Conservation (phyloP, 129 eudicot genomes). For the Lactuca sativa region DNA sequence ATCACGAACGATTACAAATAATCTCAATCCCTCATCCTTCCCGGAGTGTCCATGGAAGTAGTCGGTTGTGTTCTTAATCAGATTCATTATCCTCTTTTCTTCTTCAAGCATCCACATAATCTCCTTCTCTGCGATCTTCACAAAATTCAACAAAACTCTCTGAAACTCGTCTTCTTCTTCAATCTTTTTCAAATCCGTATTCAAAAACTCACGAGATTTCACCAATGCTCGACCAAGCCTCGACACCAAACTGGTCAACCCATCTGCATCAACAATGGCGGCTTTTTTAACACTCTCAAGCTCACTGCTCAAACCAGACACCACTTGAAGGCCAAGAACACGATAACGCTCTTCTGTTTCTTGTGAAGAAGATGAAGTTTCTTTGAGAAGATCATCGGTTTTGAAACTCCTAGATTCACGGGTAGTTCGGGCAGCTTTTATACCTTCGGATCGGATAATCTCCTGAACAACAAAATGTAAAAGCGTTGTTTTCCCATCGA, state of each 20-base stretch:
- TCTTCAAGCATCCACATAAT: slow-evolving; percentile 66
- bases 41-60: slow-evolving; percentile 85
- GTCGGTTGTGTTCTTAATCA: slow-evolving; percentile 82
- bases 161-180: slow-evolving; percentile 70
- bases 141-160: slow-evolving; percentile 51
- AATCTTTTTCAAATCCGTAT: slow-evolving; percentile 55
- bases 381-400: slow-evolving; percentile 69
- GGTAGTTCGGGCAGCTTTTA: slow-evolving; percentile 61
- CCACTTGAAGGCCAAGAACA: slow-evolving; percentile 77
- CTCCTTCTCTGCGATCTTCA: slow-evolving; percentile 71
- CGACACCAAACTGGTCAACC: slow-evolving; percentile 58
- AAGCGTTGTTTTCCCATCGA: slow-evolving; percentile 93
- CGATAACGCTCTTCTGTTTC: slow-evolving; percentile 73
- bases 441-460: slow-evolving; percentile 91
- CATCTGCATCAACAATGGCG: slow-evolving; percentile 74
- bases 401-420: slow-evolving; percentile 55
- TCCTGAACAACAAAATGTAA: slow-evolving; percentile 96
- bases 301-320: slow-evolving; percentile 69
- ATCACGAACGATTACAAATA: slow-evolving; percentile 82
- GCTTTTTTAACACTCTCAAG: slow-evolving; percentile 79
- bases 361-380: slow-evolving; percentile 28
- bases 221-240: slow-evolving; percentile 53
- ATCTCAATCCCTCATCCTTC: slow-evolving; percentile 87
- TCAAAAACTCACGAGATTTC: slow-evolving; percentile 61
- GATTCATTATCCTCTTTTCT: slow-evolving; percentile 72